Base-by-base conservation (phyloP, 176 grass and related monocot species). In the Puccinellia tenuiflora region DNA sequence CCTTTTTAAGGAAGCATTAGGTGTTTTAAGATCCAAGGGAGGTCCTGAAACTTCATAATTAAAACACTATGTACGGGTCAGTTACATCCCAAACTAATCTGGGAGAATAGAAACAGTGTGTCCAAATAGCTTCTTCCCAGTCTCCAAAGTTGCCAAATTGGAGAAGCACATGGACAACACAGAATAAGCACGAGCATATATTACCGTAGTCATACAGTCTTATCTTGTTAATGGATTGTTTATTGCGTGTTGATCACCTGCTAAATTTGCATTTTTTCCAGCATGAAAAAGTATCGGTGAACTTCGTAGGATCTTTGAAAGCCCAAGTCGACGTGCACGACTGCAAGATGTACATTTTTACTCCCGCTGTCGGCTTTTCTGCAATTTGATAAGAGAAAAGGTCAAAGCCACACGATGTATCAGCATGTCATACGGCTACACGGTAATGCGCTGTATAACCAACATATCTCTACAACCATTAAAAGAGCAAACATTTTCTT, bases 301-400 rank as follows among this genome's bases (percentile, higher is more conserved):
- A 91, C 66, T 76, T 82, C 0, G 5, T 80, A 1, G 88, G 77
- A 90, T 87, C 73, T 83, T 90, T 95, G 22, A 85, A 77, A 39
- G 68, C 89, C 16, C 74, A 91, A 75, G 83, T 98, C 2, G 83
- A 88, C 50, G 77, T 83, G 64, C 96, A 98, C 64, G 96, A 95
- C 84, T 86, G 84, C 88, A 91, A 88, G 65, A 86, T 95, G 82
- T 98, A 88, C 83, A 83, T 95, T 25, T 87, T 98, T 46, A 64
- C 84, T 37, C 88, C 85, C n/a, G 40, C 70, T 4, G 40, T 61
- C 57, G 76, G 50, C 10, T 24, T 75, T 25, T 80, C 81, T 82
- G 55, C 83, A 71, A 88, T 55, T 56, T 92, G 87, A 90, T 82
- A 20, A 43, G 24, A 13, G n/a, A 51, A 43, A 24, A 9, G 28